Conservation (phyloP, 2,329 filamentous ascomycete species). For the Simplicillium sp. region DNA sequence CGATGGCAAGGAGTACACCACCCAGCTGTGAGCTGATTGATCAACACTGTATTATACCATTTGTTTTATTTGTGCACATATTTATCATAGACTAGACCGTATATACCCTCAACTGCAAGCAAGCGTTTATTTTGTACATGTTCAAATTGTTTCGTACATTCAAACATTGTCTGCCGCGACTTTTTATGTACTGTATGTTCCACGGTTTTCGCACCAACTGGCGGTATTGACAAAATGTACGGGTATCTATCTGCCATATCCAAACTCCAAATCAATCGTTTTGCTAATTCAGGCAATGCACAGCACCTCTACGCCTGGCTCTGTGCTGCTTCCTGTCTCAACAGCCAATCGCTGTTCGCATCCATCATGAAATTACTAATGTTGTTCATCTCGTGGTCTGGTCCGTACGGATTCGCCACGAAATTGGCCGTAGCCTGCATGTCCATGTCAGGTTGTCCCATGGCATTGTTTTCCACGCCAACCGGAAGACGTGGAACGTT, state of each 20-base stretch:
- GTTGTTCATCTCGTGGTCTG: conserved; percentile 40
- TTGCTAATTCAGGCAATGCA: too few species aligned
- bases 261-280: too few species aligned
- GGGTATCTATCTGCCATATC: too few species aligned
- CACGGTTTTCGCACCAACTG: too few species aligned
- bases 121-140: too few species aligned
- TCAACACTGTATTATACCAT: background rate
- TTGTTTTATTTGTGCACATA: background rate
- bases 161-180: too few species aligned
- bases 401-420: conserved; percentile 16
- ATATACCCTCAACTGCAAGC: too few species aligned
- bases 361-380: conserved; percentile 73
- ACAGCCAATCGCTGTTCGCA: conserved; percentile 66
- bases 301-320: too few species aligned
- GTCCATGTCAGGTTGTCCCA: conserved; percentile 10
- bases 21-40: conserved; percentile 5
- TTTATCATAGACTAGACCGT: background rate
- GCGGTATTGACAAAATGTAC: too few species aligned
- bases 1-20: conserved; percentile 20
- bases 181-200: too few species aligned
- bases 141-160: too few species aligned
- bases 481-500: conserved; percentile 70
- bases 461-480: conserved; percentile 24
- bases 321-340: conserved; percentile 35
- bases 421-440: conserved; percentile 15